Percentiles rank a stretch among this genome's conserved stretches.
These are phyloP conservation scores for Tephrocybe sp. DNA, from an alignment of 768 basidiomycete species.

Conservation along the genomic window DNA sequence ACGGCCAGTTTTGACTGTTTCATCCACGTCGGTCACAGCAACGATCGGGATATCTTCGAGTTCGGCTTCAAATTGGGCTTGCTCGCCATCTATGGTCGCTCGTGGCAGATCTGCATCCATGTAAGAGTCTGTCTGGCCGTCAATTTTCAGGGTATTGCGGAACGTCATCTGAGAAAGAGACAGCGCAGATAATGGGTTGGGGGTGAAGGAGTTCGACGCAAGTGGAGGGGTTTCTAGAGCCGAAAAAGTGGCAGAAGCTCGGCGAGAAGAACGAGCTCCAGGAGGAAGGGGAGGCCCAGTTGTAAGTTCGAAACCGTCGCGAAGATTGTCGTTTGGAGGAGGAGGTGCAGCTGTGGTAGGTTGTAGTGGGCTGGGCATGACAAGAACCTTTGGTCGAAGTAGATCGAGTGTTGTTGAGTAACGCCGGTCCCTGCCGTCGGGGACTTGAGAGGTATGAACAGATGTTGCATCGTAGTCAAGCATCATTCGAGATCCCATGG, in stretches of 20 bases:
- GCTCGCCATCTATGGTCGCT: constrained; percentile 78
- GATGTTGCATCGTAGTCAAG: constrained; percentile 54
- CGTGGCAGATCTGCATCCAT: constrained; percentile 63
- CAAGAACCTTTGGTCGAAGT: constrained; percentile 86
- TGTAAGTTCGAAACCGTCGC: constrained; percentile 63
- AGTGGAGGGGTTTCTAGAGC: constrained; percentile 36
- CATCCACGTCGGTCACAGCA: constrained; percentile 23
- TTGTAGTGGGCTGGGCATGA: constrained; percentile 92
- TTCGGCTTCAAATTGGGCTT: constrained; percentile 52
- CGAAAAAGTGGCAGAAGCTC: constrained; percentile 41
- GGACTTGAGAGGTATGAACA: constrained; percentile 38
- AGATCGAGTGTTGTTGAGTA: constrained; percentile 78
- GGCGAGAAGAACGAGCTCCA: constrained; percentile 61
- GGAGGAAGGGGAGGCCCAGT: constrained; percentile 76
- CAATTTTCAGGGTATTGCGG: constrained; percentile 74
- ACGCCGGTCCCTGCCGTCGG: constrained; percentile 47
- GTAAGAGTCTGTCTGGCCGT: constrained; percentile 64
- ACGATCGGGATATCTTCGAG: constrained; percentile 32
- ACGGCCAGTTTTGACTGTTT: constrained; percentile 39
- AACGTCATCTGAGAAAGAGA: constrained; percentile 84
- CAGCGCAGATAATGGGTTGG: constrained; percentile 73
- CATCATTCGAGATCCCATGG: constrained; percentile 64
- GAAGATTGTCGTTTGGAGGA: constrained; percentile 32
- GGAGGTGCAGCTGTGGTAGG: constrained; percentile 34
- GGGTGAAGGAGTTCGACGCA: constrained; percentile 70